Percentiles rank a stretch among this genome's conserved stretches.
Evolutionary conservation across 345 rosid species (phyloP).

Genomic region (Gynandropsis gynandra): DNA sequence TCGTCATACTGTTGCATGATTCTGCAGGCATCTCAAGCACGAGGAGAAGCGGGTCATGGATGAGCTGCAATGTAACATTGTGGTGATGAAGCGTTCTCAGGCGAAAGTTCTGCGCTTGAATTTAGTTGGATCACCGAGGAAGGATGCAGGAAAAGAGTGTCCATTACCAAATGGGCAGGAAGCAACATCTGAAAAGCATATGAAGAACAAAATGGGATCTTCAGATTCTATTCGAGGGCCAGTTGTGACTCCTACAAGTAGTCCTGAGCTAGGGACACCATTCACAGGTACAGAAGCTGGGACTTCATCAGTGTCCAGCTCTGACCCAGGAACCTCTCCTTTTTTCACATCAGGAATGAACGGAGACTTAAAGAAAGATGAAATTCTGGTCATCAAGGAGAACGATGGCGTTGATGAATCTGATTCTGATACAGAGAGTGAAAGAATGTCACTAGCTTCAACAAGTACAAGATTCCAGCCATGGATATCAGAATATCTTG

Average conservation of each 20-base stretch:
- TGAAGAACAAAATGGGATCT: constrained; percentile 33
- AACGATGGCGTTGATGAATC: constrained; percentile 42
- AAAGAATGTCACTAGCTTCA: constrained; percentile 56
- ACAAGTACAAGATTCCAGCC: constrained; percentile 68
- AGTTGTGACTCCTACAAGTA: constrained; percentile 68
- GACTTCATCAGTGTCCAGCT: constrained; percentile 92
- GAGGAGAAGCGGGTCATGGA: constrained; percentile 87
- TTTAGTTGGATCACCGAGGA: constrained; percentile 63
- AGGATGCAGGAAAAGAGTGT: constrained; percentile 38
- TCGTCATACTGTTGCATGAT: neutral
- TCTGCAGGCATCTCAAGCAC: constrained; percentile 64
- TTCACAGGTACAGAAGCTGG: constrained; percentile 89
- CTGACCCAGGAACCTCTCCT: constrained; percentile 86
- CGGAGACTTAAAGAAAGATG: constrained; percentile 50
- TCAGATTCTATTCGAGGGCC: constrained; percentile 49
- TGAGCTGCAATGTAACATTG: constrained; percentile 95
- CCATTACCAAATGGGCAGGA: constrained; percentile 28
- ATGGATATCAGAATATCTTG: constrained; percentile 57
- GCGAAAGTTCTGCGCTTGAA: constrained; percentile 89
- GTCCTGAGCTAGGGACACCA: constrained; percentile 92
- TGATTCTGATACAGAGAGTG: constrained; percentile 73
- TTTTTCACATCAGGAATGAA: constrained; percentile 45
- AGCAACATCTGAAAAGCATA: constrained; percentile 33
- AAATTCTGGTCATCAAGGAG: constrained; percentile 41
- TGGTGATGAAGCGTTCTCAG: constrained; percentile 77